phyloP scores from a whole-genome alignment of 441 rosid genomes.

The Adansonia rubrostipa region DNA sequence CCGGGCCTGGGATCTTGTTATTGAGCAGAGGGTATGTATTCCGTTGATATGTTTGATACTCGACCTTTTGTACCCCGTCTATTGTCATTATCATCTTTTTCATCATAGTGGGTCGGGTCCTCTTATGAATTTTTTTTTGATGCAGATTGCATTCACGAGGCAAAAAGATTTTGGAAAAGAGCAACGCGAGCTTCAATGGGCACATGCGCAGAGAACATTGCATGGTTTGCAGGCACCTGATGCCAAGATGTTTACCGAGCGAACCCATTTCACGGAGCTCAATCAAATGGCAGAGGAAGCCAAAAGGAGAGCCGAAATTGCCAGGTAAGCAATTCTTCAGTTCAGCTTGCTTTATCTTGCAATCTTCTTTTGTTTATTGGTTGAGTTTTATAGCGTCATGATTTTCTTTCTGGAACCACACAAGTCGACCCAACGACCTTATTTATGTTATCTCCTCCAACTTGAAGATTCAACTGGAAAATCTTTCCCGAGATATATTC shows the following conservation, averaged over 20 bases:
- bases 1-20: conserved; percentile 98
- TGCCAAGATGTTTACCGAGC: conserved; percentile 86
- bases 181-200: conserved; percentile 97
- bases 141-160: conserved; percentile 91
- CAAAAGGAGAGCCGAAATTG: conserved; percentile 94
- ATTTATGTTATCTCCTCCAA: neutral
- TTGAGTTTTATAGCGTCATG: neutral
- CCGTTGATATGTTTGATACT: conserved; percentile 5
- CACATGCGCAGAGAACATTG: conserved; percentile 95
- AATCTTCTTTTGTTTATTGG: neutral
- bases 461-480: neutral
- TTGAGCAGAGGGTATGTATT: conserved; percentile 87
- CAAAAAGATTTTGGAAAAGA: conserved; percentile 96
- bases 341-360: neutral
- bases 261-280: conserved; percentile 80
- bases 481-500: too few relatives aligned
- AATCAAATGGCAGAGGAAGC: conserved; percentile 97
- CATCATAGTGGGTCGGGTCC: neutral
- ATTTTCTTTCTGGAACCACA: neutral
- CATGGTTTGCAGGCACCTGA: conserved; percentile 93
- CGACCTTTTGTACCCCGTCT: neutral
- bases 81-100: neutral
- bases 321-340: conserved; percentile 55
- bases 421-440: neutral
- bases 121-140: conserved; percentile 8